Base-by-base conservation (phyloP, 805 yeast species). In the Barnettozyma californica region DNA sequence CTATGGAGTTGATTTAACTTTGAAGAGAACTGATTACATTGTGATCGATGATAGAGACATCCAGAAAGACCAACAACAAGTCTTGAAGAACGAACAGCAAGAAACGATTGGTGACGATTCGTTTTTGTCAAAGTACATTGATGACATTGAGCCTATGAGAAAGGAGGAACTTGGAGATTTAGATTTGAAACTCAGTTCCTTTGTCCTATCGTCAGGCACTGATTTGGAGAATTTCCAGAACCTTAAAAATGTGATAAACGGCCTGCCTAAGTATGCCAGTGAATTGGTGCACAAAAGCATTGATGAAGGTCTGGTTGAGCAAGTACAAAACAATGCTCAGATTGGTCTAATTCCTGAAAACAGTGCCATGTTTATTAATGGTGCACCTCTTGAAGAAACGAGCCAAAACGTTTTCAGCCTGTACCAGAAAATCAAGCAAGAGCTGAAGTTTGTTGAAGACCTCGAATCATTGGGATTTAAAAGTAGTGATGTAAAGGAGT, bases 11-110 rank as follows among this genome's bases (percentile, higher is more conserved):
- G 84, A 77, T 40, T 61, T 84, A 40, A 76, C 82, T 1, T 58
- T 85, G 51, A 85, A 85, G 56, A 69, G 84, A 53, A 78, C 87
- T 0, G 88, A 83, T 54, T 82, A 83, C 50, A 68, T 81, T 25
- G 87, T 75, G 3, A 73, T 82, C 43, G 88, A 83, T 56, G 89
- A 83, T 55, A 68, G 83, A 42, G 78, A 74, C 23, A 38, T 55
- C 13, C 50, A 53, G 26, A 61, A 60, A 43, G 65, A 60, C 35
- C 53, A 54, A 14, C 54, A 63, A n/a, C 62, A 64, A 38, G 55
- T 59, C 25, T 50, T 56, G 13, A 29, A 48, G 10, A 37, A 31
- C 4, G 49, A 51, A 8, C 27, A 50, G 10, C 31, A 25, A 4
- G 48, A 48, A 2, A 46, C 41, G 5, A 34, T 27, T n/a, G 36